Conservation (phyloP, 2,329 filamentous ascomycete species). For the Sporothrix mexicana region DNA sequence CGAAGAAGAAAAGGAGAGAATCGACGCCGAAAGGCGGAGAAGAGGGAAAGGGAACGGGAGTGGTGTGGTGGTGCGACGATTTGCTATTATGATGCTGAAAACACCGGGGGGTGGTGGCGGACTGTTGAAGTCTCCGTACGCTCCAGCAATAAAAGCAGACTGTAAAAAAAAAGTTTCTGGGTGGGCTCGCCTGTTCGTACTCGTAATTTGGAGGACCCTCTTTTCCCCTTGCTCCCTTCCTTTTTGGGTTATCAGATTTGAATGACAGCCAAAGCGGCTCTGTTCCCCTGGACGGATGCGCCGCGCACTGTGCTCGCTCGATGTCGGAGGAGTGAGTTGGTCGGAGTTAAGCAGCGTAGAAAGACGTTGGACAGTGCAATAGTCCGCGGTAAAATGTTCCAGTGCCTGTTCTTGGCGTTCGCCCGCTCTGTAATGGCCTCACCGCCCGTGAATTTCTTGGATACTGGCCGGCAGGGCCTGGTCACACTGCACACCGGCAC, state of each 20-base stretch:
- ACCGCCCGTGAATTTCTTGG: neutral
- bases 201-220: constrained; percentile 27
- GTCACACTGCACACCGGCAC: neutral
- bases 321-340: neutral
- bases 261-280: constrained; percentile 1
- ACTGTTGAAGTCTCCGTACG: constrained; percentile 27
- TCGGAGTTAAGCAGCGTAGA: constrained; percentile 23
- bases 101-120: constrained; percentile 20
- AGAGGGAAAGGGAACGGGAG: constrained; percentile 6
- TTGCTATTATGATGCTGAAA: constrained; percentile 31
- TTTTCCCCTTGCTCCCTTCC: constrained; percentile 23
- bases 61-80: constrained; percentile 15
- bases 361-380: constrained; percentile 24
- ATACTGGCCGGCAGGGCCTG: neutral
- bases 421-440: neutral
- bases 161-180: constrained; percentile 19
- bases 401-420: constrained; percentile 1
- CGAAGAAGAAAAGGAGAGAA: neutral
- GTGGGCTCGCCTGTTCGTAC: constrained; percentile 27
- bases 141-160: constrained; percentile 17
- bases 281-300: neutral
- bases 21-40: constrained; percentile 21
- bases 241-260: constrained; percentile 25
- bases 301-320: constrained; percentile 23
- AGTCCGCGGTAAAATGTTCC: constrained; percentile 24